Base-by-base conservation (phyloP, 352 stramenopile species). In the Globisporangium echinulatum region DNA sequence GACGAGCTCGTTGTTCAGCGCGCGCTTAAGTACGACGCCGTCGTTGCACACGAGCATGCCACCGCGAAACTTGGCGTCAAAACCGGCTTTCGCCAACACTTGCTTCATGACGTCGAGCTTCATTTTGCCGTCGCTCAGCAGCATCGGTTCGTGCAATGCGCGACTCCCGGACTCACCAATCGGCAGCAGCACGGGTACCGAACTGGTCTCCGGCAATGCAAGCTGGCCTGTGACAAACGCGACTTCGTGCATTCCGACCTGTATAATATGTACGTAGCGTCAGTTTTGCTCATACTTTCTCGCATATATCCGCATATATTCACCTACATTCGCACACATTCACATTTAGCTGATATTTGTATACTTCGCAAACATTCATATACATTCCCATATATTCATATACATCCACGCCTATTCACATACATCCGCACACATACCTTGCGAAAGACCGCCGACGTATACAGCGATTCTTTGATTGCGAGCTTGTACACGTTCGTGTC, bases 401-500 rank as follows among this genome's bases (percentile, higher is more conserved):
- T 33, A 33, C 25, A 33, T 3, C 25, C 25, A 33, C 25, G 2
- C 25, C 25, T 25, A 3, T 3, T 3, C 25, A 33, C 25, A 33
- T 33, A 33, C 25, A 3, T 33, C 2, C 25, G 25, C 49, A 60
- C 6, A 49, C 77, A 19, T 57, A 92, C 85, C 70, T 94, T 94
- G 39, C 81, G 79, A 69, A 96, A 96, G 5, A 88, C 68, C 0
- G 80, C 75, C 14, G 85, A 87, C 5, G 85, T 91, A 64, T 96
- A 96, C 25, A 96, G 62, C 49, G 85, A 88, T 49, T 96, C 87
- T 56, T 92, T 94, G 50, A 96, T 71, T 3, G 84, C 80, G 13
- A 96, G 68, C 62, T 96, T 96, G 79, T 91, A 94, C 54, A 96
- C 84, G 42, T 92, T 96, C 56, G 87, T 96, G 63, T 94, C 87